These are phyloP conservation scores for Ajuga chamaepitys DNA, from an alignment of 257 asterid genomes.

Conservation along the genomic window DNA sequence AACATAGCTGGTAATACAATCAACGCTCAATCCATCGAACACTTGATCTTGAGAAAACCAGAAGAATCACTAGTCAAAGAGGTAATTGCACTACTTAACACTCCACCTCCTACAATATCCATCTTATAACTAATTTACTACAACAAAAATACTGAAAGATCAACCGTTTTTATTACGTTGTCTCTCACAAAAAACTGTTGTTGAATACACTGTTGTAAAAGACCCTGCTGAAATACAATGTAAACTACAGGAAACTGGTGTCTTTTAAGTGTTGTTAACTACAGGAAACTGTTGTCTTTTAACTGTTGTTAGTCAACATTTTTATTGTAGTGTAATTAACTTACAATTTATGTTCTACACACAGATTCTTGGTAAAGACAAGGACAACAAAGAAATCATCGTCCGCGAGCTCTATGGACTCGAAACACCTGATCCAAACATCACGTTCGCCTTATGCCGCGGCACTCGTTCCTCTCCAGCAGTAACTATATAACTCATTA, in stretches of 20 bases:
- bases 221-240: too few relatives aligned
- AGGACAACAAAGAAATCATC: conserved; percentile 25
- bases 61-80: conserved; percentile 40
- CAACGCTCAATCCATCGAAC: conserved; percentile 58
- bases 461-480: conserved; percentile 95
- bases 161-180: too few relatives aligned
- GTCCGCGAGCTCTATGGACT: conserved; percentile 49
- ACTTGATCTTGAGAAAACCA: conserved; percentile 57
- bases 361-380: conserved; percentile 31
- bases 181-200: too few relatives aligned
- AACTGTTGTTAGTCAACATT: too few relatives aligned
- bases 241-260: too few relatives aligned
- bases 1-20: conserved; percentile 60
- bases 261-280: too few relatives aligned
- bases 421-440: conserved; percentile 58
- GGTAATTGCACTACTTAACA: conserved; percentile 20
- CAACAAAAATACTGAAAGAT: too few relatives aligned
- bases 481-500: conserved; percentile 28
- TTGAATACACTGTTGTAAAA: too few relatives aligned
- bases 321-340: too few relatives aligned
- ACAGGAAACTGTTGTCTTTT: too few relatives aligned
- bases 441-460: conserved; percentile 72
- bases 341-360: background rate
- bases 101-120: too few relatives aligned
- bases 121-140: too few relatives aligned